phyloP scores from a whole-genome alignment of 495 filamentous ascomycete species.

The Durotheca rogersii region DNA sequence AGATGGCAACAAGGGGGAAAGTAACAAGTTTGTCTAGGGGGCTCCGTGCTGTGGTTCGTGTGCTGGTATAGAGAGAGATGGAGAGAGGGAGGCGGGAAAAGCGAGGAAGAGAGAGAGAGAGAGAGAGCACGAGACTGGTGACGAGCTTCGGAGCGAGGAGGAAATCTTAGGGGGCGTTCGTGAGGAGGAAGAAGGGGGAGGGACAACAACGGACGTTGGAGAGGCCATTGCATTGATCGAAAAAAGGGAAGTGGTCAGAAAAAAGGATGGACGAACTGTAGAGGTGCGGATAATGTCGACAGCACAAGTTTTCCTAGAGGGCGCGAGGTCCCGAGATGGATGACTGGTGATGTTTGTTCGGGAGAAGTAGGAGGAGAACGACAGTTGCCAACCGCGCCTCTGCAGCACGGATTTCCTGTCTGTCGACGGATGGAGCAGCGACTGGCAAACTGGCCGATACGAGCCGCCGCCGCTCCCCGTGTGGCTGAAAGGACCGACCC shows the following conservation, averaged over 20 bases:
- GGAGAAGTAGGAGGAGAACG: not conserved
- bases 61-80: conserved; percentile 34
- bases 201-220: conserved; percentile 23
- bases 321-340: conserved; percentile 34
- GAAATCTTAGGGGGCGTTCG: conserved; percentile 25
- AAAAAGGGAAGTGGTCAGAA: conserved; percentile 26
- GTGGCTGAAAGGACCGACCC: too few species aligned
- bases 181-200: conserved; percentile 28
- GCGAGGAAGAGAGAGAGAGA: conserved; percentile 21
- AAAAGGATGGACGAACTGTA: conserved; percentile 45
- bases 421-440: too few species aligned
- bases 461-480: too few species aligned
- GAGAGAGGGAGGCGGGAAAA: conserved; percentile 31
- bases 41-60: conserved; percentile 34
- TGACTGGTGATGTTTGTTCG: conserved; percentile 28
- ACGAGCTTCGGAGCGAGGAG: conserved; percentile 16
- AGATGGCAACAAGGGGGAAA: conserved; percentile 26
- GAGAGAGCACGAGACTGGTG: conserved; percentile 23
- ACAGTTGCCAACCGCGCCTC: too few species aligned
- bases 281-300: conserved; percentile 28
- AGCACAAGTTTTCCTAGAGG: conserved; percentile 31
- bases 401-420: too few species aligned
- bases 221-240: conserved; percentile 12
- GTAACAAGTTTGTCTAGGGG: conserved; percentile 35
- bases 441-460: too few species aligned